A percentile compares a stretch with the other conserved stretches of the same genome.
phyloP scores from a whole-genome alignment of 2,329 filamentous ascomycete genomes.

The Colletotrichum melonis region DNA sequence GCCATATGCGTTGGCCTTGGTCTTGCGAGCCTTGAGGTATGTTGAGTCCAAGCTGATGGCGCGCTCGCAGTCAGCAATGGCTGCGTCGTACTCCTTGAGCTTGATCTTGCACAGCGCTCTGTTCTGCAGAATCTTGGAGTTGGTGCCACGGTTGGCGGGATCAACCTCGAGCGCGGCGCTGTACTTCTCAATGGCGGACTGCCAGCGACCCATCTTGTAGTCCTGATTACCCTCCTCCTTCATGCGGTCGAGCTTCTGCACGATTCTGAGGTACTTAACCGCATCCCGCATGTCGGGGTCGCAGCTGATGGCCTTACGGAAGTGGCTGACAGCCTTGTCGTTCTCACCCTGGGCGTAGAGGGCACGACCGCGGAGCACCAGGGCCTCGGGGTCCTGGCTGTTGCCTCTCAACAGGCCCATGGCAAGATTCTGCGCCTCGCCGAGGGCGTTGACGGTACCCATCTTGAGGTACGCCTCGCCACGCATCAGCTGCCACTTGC shows the following conservation, averaged over 20 bases:
- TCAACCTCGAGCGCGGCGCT: constrained; percentile 86
- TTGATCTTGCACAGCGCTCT: constrained; percentile 85
- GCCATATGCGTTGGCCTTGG: constrained; percentile 90
- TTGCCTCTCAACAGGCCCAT: constrained; percentile 89
- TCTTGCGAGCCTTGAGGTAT: constrained; percentile 93
- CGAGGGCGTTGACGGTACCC: constrained; percentile 87
- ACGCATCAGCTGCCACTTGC: constrained; percentile 94
- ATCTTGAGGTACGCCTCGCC: constrained; percentile 94
- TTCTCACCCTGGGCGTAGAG: constrained; percentile 95
- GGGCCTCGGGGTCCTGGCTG: constrained; percentile 90
- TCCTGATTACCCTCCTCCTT: constrained; percentile 93
- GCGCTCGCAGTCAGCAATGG: constrained; percentile 86
- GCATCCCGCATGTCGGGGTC: constrained; percentile 93
- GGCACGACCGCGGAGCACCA: constrained; percentile 88
- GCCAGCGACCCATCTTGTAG: constrained; percentile 87
- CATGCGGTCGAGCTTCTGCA: constrained; percentile 91
- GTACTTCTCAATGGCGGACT: constrained; percentile 87
- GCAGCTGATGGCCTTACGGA: constrained; percentile 87
- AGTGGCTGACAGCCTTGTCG: constrained; percentile 92
- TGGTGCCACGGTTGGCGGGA: constrained; percentile 88
- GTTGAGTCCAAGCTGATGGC: constrained; percentile 85
- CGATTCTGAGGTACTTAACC: constrained; percentile 87
- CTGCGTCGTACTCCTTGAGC: constrained; percentile 85
- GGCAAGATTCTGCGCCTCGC: constrained; percentile 92
- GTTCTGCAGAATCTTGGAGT: constrained; percentile 95